A percentile compares a stretch with the other conserved stretches of the same genome.
Evolutionary conservation across 352 stramenopile species (phyloP).

Genomic region (Aphanomyces invadans): DNA sequence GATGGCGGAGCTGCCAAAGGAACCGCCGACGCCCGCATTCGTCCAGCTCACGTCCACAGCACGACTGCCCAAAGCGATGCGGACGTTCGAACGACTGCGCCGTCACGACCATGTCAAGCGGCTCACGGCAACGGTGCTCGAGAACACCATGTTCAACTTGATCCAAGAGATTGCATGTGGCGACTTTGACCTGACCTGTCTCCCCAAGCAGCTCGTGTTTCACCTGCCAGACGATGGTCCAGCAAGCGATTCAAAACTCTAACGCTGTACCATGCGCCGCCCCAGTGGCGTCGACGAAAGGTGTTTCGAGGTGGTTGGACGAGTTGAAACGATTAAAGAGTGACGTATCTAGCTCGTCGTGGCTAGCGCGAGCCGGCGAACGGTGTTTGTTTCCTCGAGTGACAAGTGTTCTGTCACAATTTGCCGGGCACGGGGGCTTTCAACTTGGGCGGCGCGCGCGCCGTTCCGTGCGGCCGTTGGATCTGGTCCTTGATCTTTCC

Average conservation of each 20-base stretch:
- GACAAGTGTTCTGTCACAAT: neutral
- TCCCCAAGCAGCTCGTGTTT: constrained; percentile 35
- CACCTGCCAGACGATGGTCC: neutral
- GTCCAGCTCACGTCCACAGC: constrained; percentile 1
- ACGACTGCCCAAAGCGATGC: constrained; percentile 15
- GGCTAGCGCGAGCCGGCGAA: no score
- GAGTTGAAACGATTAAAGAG: no score
- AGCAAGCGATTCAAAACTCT: neutral
- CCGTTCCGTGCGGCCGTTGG: constrained; percentile 31
- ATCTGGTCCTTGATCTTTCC: constrained; percentile 79
- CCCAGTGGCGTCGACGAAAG: no score
- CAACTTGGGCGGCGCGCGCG: constrained; percentile 4
- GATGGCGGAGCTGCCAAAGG: constrained; percentile 9
- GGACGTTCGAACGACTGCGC: constrained; percentile 24
- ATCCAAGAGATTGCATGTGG: constrained; percentile 77
- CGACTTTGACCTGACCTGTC: constrained; percentile 56
- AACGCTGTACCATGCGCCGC: no score
- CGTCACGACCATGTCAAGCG: constrained; percentile 55
- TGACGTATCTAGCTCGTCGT: no score
- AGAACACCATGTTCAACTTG: constrained; percentile 77
- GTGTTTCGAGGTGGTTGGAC: no score
- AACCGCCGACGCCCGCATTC: constrained; percentile 11
- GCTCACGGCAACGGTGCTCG: constrained; percentile 50
- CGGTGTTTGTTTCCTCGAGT: no score
- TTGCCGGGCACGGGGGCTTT: no score